Percentiles rank a stretch among this genome's conserved stretches.
Evolutionary conservation across 164 flowering plant species (phyloP).

Genomic region (Nymphaea colorata): DNA sequence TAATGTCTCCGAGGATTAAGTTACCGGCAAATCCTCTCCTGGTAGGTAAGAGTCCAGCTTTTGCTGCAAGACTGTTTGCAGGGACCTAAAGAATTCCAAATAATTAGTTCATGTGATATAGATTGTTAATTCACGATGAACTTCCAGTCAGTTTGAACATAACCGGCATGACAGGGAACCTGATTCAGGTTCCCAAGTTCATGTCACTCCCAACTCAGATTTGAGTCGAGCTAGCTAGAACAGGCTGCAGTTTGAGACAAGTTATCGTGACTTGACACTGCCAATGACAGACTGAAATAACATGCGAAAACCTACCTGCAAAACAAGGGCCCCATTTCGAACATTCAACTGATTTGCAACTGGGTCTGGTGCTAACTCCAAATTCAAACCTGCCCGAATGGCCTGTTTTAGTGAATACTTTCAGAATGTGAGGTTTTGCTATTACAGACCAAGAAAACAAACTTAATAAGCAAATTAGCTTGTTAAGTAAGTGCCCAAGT

Average conservation of each 20-base stretch:
- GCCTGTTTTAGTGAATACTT: slow-evolving; percentile 23
- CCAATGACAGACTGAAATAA: no score
- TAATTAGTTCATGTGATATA: no score
- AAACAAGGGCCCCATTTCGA: slow-evolving; percentile 80
- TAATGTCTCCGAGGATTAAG: slow-evolving; percentile 76
- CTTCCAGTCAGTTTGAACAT: no score
- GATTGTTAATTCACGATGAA: no score
- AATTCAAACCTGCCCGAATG: slow-evolving; percentile 70
- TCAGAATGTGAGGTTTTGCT: neutral
- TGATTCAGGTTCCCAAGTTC: no score
- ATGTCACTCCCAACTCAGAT: no score
- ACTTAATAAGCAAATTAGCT: neutral
- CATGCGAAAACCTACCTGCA: slow-evolving; percentile 34
- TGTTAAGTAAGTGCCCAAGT: no score
- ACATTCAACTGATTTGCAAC: slow-evolving; percentile 87
- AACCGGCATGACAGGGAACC: no score
- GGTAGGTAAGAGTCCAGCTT: slow-evolving; percentile 74
- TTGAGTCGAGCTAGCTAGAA: no score
- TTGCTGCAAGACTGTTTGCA: slow-evolving; percentile 60
- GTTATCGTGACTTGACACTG: no score
- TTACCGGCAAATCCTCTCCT: slow-evolving; percentile 89
- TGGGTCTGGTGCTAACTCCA: slow-evolving; percentile 79
- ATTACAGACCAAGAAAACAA: neutral
- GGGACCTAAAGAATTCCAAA: slow-evolving; percentile 41
- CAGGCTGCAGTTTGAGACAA: no score